Conservation (phyloP, 2,329 filamentous ascomycete genomes). For the Rasamsonia emersonii region DNA sequence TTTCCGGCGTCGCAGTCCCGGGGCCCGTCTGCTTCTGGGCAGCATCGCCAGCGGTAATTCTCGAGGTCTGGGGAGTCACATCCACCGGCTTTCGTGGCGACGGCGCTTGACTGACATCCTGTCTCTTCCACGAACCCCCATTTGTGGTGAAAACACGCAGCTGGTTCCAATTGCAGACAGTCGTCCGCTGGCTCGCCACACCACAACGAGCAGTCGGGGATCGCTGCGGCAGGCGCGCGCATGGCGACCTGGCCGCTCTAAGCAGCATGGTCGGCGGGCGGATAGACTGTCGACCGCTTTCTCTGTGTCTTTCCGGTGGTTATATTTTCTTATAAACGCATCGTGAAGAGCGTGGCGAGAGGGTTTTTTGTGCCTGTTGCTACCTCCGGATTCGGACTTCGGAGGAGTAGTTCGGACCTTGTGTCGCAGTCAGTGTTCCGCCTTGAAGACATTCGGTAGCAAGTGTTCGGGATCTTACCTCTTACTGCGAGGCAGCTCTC, state of each 20-base stretch:
- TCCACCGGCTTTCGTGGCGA: slow-evolving; percentile 10
- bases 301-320: not conserved
- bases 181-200: slow-evolving; percentile 16
- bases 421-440: not conserved
- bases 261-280: slow-evolving; percentile 25
- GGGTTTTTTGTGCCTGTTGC: too few relatives aligned
- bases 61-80: slow-evolving; percentile 11
- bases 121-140: slow-evolving; percentile 14
- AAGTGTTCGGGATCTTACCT: not conserved
- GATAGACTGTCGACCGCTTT: not conserved
- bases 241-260: slow-evolving; percentile 27
- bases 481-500: too few relatives aligned
- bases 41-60: slow-evolving; percentile 12
- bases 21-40: slow-evolving; percentile 15
- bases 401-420: not conserved
- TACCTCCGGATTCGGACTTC: not conserved
- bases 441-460: too few relatives aligned
- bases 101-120: slow-evolving; percentile 12
- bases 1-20: slow-evolving; percentile 19
- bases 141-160: slow-evolving; percentile 22
- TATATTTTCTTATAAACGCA: not conserved
- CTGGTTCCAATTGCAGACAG: slow-evolving; percentile 16
- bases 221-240: slow-evolving; percentile 23
- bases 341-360: too few relatives aligned
- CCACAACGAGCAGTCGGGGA: slow-evolving; percentile 17